phyloP scores from a whole-genome alignment of 805 yeast species.

The Saturnispora kantuleensis region DNA sequence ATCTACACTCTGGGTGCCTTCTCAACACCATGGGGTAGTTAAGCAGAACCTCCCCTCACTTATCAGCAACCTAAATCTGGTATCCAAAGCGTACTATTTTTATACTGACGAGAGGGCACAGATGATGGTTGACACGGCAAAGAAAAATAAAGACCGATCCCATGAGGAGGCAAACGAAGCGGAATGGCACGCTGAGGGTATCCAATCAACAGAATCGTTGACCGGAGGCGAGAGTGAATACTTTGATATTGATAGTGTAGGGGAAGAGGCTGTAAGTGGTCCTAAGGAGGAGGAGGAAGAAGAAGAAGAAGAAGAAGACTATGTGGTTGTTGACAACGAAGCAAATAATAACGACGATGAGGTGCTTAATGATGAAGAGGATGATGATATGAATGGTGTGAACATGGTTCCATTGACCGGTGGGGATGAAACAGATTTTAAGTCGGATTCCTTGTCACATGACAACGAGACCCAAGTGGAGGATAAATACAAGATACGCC shows the following conservation, averaged over 20 bases:
- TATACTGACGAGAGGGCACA: constrained; percentile 1
- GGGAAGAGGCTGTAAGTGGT: background rate
- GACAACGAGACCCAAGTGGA: constrained; percentile 2
- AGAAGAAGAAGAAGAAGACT: background rate
- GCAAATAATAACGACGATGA: background rate
- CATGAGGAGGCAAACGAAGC: background rate
- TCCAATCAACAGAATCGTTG: background rate
- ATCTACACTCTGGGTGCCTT: constrained; percentile 7
- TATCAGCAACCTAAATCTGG: background rate
- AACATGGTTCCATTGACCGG: background rate
- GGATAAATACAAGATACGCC: constrained; percentile 19
- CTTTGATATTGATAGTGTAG: background rate
- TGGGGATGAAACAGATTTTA: background rate
- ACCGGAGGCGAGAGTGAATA: background rate
- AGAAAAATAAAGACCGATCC: background rate
- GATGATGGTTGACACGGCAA: background rate
- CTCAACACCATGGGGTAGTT: background rate
- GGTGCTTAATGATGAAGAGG: background rate
- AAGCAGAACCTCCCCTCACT: constrained; percentile 3
- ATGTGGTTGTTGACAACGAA: background rate
- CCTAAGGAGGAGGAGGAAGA: background rate
- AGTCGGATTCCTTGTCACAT: constrained; percentile 7
- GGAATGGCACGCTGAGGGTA: background rate
- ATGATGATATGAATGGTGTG: background rate
- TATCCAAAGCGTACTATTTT: constrained; percentile 2